Percentiles rank a stretch among this genome's conserved stretches.
Conservation (phyloP, 176 grass and related monocot species). For the maize (Zea mays) region Zm-B73-REFERENCE-NAM-5.0 NC_050097.1:185369001-185369500, state of each 20-base stretch:
- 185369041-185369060: too few species aligned
- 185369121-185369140: constrained; percentile 83
- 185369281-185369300: too few species aligned
- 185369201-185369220: neutral
- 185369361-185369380: constrained; percentile 30
- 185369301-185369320: too few species aligned
- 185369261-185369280: too few species aligned
- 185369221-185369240: constrained; percentile 12
- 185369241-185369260: neutral
- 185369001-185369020: too few species aligned
- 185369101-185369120: constrained; percentile 8
- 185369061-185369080: too few species aligned
- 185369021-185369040: too few species aligned
- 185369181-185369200: constrained; percentile 25
- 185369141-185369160: constrained; percentile 95
- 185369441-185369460: too few species aligned
- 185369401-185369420: constrained; percentile 42
- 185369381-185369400: constrained; percentile 52
- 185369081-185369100: too few species aligned
- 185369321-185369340: constrained; percentile 44
- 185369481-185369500: too few species aligned
- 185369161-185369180: constrained; percentile 79
- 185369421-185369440: constrained; percentile 38
- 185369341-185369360: constrained; percentile 39
- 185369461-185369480: too few species aligned